Conservation (phyloP, 1,284 basidiomycete genomes). For the Leccinum proliferum region DNA sequence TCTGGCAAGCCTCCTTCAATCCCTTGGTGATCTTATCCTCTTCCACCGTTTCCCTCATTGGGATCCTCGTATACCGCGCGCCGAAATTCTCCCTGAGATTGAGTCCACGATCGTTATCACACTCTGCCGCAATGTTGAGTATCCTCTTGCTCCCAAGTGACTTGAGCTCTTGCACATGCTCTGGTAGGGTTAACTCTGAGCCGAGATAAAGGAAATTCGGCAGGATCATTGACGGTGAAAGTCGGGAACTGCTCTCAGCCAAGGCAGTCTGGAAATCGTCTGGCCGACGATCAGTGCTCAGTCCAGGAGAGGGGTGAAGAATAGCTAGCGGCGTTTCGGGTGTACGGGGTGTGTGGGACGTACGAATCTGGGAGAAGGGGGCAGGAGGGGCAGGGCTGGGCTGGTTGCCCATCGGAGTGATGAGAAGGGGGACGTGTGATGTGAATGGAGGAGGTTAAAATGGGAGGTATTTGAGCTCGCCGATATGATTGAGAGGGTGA, state of each 20-base stretch:
- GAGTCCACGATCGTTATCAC: slow-evolving; percentile 78
- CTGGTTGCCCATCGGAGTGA: slow-evolving; percentile 33
- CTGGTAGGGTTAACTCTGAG: slow-evolving; percentile 72
- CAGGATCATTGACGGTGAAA: slow-evolving; percentile 82
- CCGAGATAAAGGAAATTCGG: slow-evolving; percentile 90
- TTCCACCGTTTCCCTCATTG: slow-evolving; percentile 94
- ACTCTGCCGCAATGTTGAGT: slow-evolving; percentile 74
- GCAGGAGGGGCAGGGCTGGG: slow-evolving; percentile 29
- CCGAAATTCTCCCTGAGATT: slow-evolving; percentile 66
- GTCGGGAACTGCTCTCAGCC: slow-evolving; percentile 51
- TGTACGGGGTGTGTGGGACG: slow-evolving; percentile 44
- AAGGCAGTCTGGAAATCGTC: slow-evolving; percentile 48
- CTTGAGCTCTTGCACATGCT: slow-evolving; percentile 72
- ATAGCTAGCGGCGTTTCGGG: slow-evolving; percentile 41
- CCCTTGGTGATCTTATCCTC: slow-evolving; percentile 86
- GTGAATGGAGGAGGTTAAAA: slow-evolving; percentile 52
- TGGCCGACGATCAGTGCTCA: slow-evolving; percentile 49
- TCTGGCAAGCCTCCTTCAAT: slow-evolving; percentile 79
- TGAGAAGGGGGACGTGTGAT: slow-evolving; percentile 42
- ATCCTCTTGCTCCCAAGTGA: slow-evolving; percentile 82
- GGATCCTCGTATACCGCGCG: slow-evolving; percentile 71
- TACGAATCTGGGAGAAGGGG: slow-evolving; percentile 36
- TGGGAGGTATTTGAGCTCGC: slow-evolving; percentile 38
- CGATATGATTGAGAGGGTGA: slow-evolving; percentile 33
- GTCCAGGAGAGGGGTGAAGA: slow-evolving; percentile 34